Percentiles rank a stretch among this genome's conserved stretches.
These are phyloP conservation scores for Porodaedalea pini DNA, from an alignment of 1,284 basidiomycete genomes.

Conservation along the genomic window DNA sequence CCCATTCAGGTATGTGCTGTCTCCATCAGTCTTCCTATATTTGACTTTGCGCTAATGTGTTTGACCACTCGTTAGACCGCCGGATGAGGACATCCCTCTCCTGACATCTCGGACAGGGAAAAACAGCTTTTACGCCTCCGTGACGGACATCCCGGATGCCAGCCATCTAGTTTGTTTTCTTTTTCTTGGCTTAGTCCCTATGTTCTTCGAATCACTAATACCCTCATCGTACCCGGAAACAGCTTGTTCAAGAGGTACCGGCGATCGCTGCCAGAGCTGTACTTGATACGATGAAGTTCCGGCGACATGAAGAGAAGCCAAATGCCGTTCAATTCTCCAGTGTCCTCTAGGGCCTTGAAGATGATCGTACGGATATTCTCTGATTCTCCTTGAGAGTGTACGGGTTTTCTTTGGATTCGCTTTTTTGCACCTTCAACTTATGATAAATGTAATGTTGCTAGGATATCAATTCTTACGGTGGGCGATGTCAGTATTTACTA, in stretches of 20 bases:
- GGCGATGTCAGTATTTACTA: no score
- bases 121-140: constrained; percentile 36
- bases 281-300: neutral
- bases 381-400: no score
- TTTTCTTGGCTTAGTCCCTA: no score
- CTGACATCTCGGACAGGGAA: constrained; percentile 33
- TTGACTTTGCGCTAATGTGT: neutral
- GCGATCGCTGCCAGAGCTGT: neutral
- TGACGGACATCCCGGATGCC: constrained; percentile 26
- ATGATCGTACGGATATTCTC: no score
- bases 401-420: no score
- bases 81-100: constrained; percentile 38
- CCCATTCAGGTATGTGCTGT: constrained; percentile 1
- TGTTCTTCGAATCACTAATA: no score
- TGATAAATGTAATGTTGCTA: no score
- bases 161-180: constrained; percentile 33
- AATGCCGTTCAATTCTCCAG: neutral
- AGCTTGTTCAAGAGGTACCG: neutral
- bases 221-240: no score
- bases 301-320: neutral
- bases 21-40: neutral
- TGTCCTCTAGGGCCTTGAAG: neutral
- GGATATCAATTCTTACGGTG: no score
- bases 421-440: no score
- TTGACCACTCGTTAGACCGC: constrained; percentile 34